Conservation (phyloP, 345 rosid genomes). For the Camelina hispida region DNA sequence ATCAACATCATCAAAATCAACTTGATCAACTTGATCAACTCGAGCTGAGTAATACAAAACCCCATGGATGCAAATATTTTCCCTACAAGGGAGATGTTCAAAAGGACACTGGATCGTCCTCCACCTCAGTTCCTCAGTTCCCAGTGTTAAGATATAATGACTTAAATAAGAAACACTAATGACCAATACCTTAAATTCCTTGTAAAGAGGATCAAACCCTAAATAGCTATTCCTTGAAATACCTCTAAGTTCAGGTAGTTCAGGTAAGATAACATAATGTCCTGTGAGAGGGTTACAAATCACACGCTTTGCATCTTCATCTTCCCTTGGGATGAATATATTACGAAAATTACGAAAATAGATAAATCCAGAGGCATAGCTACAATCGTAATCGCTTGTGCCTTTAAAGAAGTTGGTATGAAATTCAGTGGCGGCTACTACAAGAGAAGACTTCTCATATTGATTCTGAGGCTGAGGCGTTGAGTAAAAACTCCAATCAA, state of each 20-base stretch:
- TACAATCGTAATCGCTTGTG: fast-evolving
- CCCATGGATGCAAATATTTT: background rate
- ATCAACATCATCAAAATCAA: too few species aligned
- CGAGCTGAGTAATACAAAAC: background rate
- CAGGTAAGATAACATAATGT: background rate
- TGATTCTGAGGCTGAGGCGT: background rate
- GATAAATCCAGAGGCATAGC: background rate
- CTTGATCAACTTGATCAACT: background rate
- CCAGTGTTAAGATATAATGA: background rate
- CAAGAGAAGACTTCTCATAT: background rate
- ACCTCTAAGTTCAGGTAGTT: background rate
- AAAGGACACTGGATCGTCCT: background rate
- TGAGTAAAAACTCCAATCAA: background rate
- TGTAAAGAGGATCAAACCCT: background rate
- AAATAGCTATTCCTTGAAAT: background rate
- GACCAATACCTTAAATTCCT: background rate
- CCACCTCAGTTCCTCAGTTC: background rate
- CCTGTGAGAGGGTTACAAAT: background rate
- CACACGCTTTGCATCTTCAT: background rate
- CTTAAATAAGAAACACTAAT: background rate
- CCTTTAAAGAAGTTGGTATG: background rate
- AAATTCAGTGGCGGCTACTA: background rate
- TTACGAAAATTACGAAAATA: background rate
- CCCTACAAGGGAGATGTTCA: background rate
- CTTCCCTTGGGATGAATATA: background rate